These are phyloP conservation scores for Scheffersomyces ergatensis DNA, from an alignment of 805 yeast genomes.

Conservation along the genomic window DNA sequence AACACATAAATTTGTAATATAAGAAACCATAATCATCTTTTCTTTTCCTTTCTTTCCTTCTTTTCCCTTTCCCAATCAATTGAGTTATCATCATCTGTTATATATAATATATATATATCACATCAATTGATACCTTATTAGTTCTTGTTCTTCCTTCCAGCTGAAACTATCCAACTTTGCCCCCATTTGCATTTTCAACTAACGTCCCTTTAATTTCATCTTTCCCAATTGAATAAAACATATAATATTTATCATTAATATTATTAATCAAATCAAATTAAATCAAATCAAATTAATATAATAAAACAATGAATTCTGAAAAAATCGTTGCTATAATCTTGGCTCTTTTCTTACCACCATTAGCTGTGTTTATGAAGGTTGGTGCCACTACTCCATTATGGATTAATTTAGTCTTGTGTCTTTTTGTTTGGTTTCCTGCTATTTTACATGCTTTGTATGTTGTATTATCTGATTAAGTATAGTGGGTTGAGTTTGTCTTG, in stretches of 20 bases:
- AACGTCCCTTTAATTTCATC: neutral
- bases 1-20: no score
- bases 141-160: no score
- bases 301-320: slow-evolving; percentile 31
- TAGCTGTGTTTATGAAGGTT: slow-evolving; percentile 68
- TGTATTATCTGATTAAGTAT: slow-evolving; percentile 35
- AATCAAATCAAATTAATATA: neutral
- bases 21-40: no score
- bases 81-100: no score
- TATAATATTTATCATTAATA: neutral
- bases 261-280: neutral
- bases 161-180: no score
- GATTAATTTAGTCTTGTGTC: slow-evolving; percentile 61
- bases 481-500: neutral
- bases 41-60: no score
- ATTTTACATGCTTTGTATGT: slow-evolving; percentile 73
- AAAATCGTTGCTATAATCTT: slow-evolving; percentile 37
- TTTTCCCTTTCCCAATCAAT: no score
- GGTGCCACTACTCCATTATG: slow-evolving; percentile 66
- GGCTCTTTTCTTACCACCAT: slow-evolving; percentile 71
- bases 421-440: slow-evolving; percentile 74
- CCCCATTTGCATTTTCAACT: neutral
- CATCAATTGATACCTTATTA: no score
- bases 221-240: neutral
- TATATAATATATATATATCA: no score